Conservation (phyloP, 192 early-diverging fungal genomes). For the Coemansia sp. region DNA sequence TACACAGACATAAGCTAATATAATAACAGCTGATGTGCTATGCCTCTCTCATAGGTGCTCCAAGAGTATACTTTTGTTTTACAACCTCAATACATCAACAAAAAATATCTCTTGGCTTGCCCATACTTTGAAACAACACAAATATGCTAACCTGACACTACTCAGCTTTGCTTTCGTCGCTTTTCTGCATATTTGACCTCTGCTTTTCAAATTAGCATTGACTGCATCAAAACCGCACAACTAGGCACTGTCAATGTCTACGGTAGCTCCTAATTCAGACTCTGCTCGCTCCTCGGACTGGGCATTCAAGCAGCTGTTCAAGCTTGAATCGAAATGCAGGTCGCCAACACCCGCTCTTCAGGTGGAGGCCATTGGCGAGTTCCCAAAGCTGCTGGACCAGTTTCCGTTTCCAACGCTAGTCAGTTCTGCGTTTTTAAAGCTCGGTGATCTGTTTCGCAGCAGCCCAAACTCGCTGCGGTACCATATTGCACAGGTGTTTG, state of each 20-base stretch:
- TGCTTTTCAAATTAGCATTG: background rate
- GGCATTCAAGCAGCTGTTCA: constrained; percentile 55
- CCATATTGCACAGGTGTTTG: constrained; percentile 54
- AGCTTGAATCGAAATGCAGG: constrained; percentile 53
- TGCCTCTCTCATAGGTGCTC: too few relatives aligned
- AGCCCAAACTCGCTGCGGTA: constrained; percentile 50
- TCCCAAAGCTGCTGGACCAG: constrained; percentile 53
- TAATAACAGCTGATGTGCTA: too few relatives aligned
- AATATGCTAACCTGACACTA: constrained; percentile 10
- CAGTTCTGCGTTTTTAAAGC: constrained; percentile 55
- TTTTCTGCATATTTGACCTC: background rate
- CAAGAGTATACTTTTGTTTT: too few relatives aligned
- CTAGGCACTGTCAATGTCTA: constrained; percentile 13
- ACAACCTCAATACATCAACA: too few relatives aligned
- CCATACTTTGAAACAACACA: too few relatives aligned
- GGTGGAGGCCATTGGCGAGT: constrained; percentile 52
- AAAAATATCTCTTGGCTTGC: too few relatives aligned
- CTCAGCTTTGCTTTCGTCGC: background rate
- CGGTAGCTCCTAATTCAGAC: constrained; percentile 7
- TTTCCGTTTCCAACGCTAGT: constrained; percentile 57
- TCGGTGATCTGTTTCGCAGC: constrained; percentile 53
- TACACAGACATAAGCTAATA: background rate
- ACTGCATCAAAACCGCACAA: background rate
- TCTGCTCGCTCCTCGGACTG: constrained; percentile 39
- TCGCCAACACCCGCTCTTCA: constrained; percentile 35